Evolutionary conservation across 2,329 filamentous ascomycete genomes (phyloP), one percentile per base, ranked within the genome.

Genomic region (Monosporascus sp.): DNA sequence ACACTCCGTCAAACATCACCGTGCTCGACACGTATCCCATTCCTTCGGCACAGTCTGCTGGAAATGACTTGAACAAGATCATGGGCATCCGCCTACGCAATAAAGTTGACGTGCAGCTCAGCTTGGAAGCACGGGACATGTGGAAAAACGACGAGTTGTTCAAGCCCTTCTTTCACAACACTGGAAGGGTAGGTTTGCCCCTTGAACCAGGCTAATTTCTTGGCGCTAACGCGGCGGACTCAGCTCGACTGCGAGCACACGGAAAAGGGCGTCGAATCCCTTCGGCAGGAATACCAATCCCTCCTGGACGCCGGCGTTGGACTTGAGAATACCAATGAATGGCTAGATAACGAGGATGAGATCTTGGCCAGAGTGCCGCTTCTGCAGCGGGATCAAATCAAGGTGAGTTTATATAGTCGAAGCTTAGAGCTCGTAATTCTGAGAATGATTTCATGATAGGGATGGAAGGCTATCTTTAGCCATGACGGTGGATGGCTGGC

Each of bases 31-130:
- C 70, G 3, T 77, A 74, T 58, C 67, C 71, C 3, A 71, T 76
- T n/a, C 74, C 74, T 0, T 77, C 75, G 0, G 64, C 72, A 1
- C 73, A 76, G 49, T 76, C 75, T 1, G 75, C 75, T 1, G 75
- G 74, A 3, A 67, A 74, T 52, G 75, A 77, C 44, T 62, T 77
- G 14, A 77, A 77, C 61, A 77, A 77, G 62, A 74, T 77, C 54
- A 73, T 76, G 67, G 70, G 68, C 17, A 62, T 74, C 18, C 68
- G 70, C 2, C 44, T 69, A 36, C 63, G 65, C 17, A 69, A 66
- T 39, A 60, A 64, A 37, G 60, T 60, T 35, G 66, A 69, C 51
- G 25, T 68, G 7, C 66, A 64, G 51, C 63, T 71, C 17, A 68
- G 65, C 41, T 49, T 67, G 5, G 68, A 70, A 48, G 68, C 68